Percentiles rank a stretch among this genome's conserved stretches.
These are phyloP conservation scores for Gynandropsis gynandra DNA, from an alignment of 345 rosid genomes.

Conservation along the genomic window DNA sequence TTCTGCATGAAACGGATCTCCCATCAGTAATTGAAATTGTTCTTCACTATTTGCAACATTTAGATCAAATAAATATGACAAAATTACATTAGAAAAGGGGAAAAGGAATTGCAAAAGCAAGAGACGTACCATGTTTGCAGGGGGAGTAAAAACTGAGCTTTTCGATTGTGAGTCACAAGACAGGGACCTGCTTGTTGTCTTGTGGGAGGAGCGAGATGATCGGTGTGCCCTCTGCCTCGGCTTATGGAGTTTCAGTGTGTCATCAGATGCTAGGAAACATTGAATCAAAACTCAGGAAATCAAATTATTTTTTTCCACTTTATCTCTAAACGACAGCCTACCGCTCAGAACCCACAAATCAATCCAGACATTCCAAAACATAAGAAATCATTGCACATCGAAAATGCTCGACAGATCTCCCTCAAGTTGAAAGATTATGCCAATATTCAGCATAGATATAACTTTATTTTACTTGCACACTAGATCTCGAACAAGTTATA, in stretches of 20 bases:
- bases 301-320: too few relatives aligned
- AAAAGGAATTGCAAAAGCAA: background rate
- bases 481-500: too few relatives aligned
- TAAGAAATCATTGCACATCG: background rate
- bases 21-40: background rate
- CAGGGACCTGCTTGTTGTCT: constrained; percentile 56
- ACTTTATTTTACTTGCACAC: too few relatives aligned
- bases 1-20: constrained; percentile 36
- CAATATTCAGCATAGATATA: too few relatives aligned
- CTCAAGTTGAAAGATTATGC: background rate
- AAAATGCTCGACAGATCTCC: background rate
- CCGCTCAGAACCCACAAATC: background rate
- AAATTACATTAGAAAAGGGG: too few relatives aligned
- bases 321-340: constrained; percentile 8
- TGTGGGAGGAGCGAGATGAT: constrained; percentile 67
- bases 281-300: too few relatives aligned
- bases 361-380: background rate
- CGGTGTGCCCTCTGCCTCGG: constrained; percentile 64
- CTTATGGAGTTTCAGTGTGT: constrained; percentile 74
- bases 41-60: background rate
- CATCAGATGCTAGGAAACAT: constrained; percentile 60
- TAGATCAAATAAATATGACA: background rate
- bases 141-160: constrained; percentile 46
- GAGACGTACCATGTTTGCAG: constrained; percentile 45
- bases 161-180: constrained; percentile 86